Evolutionary conservation across 148 eudicot species (phyloP), one percentile per base, ranked within the genome.

Genomic region (Cornus suecica): DNA sequence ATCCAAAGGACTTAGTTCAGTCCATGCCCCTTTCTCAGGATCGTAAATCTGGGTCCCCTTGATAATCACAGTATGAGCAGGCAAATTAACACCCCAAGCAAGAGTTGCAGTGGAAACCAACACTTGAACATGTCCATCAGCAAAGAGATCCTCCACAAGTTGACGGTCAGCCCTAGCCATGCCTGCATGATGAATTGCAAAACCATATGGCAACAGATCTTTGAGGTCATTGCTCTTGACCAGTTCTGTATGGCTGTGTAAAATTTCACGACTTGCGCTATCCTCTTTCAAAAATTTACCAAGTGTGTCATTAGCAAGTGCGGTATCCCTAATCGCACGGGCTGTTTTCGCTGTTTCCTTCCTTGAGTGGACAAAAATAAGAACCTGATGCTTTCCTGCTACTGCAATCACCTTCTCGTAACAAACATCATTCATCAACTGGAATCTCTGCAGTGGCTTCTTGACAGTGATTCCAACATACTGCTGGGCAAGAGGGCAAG

Each of bases 11-110:
- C 92, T 87, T 77, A 89, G 76, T 70, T 89, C 92, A 8, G 90
- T 89, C 92, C 92, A 89, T 8, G 90, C 90, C 10, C 92, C 92
- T 75, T 87, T 89, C 58, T 89, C 92, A 13, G 90, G 90, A 80
- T 89, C 83, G 78, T 89, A 89, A 37, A 89, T 87, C 83, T 89
- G 90, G 73, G 92, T 89, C 42, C 92, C 92, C 77, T 89, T 89
- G 45, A 89, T 89, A 69, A 89, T 89, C 56, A 89, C 92, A 23
- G 88, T 87, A 62, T 87, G 90, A 48, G 90, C 92, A 71, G 90
- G 92, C 28, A 89, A 74, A 78, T 87, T 87, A 42, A 87, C 92
- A 78, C 92, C 92, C 92, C 90, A 89, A 63, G 90, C 92, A 24
- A 87, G 87, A 71, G 92, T 89, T 45, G 92, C 90, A 1, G 92